A percentile compares a stretch with the other conserved stretches of the same genome.
These are phyloP conservation scores for Austroboletus niveus DNA, from an alignment of 1,284 basidiomycete genomes.

Conservation along the genomic window DNA sequence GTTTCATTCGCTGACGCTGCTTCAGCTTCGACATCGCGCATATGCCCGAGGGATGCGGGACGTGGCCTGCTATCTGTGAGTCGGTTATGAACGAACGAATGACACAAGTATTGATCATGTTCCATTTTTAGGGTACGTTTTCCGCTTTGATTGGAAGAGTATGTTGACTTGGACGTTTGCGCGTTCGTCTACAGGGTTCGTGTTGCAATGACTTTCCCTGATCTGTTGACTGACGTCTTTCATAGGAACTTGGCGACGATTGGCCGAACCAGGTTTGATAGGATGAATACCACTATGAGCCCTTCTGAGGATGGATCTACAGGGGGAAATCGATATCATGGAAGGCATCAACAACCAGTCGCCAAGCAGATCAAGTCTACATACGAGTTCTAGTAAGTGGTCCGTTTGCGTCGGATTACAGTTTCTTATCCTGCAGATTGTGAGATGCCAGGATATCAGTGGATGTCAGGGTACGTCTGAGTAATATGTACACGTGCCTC, in stretches of 20 bases:
- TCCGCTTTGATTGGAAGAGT: neutral
- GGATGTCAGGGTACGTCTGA: slow-evolving; percentile 46
- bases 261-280: slow-evolving; percentile 9
- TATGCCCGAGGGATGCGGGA: slow-evolving; percentile 39
- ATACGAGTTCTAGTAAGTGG: slow-evolving; percentile 43
- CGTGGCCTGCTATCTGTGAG: slow-evolving; percentile 36
- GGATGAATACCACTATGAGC: neutral
- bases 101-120: neutral
- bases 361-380: slow-evolving; percentile 59
- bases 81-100: neutral
- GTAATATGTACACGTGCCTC: neutral
- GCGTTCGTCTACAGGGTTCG: slow-evolving; percentile 4
- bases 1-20: neutral
- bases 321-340: slow-evolving; percentile 62
- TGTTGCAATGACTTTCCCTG: neutral
- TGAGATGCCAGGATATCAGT: slow-evolving; percentile 50
- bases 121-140: slow-evolving; percentile 11
- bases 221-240: neutral
- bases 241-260: slow-evolving; percentile 9
- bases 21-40: slow-evolving; percentile 33
- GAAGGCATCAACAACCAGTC: slow-evolving; percentile 64
- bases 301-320: neutral
- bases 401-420: neutral
- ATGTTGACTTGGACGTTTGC: neutral
- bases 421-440: slow-evolving; percentile 42